Percentiles rank a stretch among this genome's conserved stretches.
These are phyloP conservation scores for Phytophthora aleatoria DNA, from an alignment of 352 stramenopile genomes.

Conservation along the genomic window DNA sequence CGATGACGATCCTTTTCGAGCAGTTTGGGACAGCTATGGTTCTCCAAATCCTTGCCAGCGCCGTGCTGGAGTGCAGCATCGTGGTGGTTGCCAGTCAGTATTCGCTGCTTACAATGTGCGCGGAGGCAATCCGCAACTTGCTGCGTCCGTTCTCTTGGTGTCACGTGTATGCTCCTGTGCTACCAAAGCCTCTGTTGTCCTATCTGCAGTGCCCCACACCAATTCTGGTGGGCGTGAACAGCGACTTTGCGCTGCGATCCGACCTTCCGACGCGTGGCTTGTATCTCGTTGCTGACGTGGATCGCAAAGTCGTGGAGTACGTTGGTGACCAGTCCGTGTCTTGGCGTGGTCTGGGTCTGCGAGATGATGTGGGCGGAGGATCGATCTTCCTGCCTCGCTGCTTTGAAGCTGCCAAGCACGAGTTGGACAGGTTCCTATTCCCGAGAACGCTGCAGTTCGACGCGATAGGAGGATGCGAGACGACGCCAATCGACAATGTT, in stretches of 20 bases:
- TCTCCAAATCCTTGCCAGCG: conserved; percentile 80
- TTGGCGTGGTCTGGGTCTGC: conserved; percentile 66
- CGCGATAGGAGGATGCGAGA: conserved; percentile 41
- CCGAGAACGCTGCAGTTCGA: conserved; percentile 47
- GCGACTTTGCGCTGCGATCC: conserved; percentile 56
- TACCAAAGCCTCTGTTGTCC: conserved; percentile 84
- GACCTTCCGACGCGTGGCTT: conserved; percentile 71
- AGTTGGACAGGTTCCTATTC: conserved; percentile 59
- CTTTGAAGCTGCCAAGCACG: conserved; percentile 58
- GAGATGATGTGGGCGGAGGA: conserved; percentile 36
- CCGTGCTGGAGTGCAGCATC: conserved; percentile 87
- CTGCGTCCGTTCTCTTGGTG: conserved; percentile 90
- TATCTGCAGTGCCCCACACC: conserved; percentile 91
- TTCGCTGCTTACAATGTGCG: conserved; percentile 79
- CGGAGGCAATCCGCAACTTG: conserved; percentile 84
- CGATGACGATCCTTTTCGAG: conserved; percentile 68
- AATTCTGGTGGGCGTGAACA: conserved; percentile 89
- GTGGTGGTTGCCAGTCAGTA: conserved; percentile 87
- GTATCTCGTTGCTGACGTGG: conserved; percentile 76
- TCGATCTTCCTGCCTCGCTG: conserved; percentile 58
- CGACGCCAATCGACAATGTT: conserved; percentile 2
- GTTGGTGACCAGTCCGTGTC: conserved; percentile 55
- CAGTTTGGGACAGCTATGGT: conserved; percentile 69
- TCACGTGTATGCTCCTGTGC: conserved; percentile 88
- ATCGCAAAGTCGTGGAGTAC: conserved; percentile 76